Evolutionary conservation across 208 protist species (phyloP).

Genomic region (Angomonas deanei): DNA sequence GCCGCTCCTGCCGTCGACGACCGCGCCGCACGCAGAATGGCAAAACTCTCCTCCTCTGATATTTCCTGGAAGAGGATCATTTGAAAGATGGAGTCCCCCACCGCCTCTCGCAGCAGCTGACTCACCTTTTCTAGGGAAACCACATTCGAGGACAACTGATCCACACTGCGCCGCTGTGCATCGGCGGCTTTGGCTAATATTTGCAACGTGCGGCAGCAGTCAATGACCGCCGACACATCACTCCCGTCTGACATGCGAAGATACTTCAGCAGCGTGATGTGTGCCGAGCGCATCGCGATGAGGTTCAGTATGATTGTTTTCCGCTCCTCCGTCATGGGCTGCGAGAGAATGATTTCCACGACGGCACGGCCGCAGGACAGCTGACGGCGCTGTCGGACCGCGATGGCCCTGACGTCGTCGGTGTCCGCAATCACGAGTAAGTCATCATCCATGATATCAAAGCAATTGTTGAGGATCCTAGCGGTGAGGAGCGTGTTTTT

Average conservation of each 20-base stretch:
- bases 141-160: not conserved
- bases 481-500: slow-evolving; percentile 71
- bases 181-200: slow-evolving; percentile 45
- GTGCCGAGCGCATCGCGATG: slow-evolving; percentile 48
- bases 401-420: slow-evolving; percentile 24
- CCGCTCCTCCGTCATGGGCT: slow-evolving; percentile 37
- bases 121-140: slow-evolving; percentile 34
- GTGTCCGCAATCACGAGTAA: slow-evolving; percentile 35
- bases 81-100: slow-evolving; percentile 54
- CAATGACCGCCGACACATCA: slow-evolving; percentile 46
- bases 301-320: slow-evolving; percentile 37
- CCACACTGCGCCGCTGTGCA: slow-evolving; percentile 20
- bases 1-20: not conserved
- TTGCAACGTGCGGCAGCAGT: slow-evolving; percentile 68
- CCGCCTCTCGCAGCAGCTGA: slow-evolving; percentile 42
- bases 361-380: slow-evolving; percentile 64
- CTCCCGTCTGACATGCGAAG: slow-evolving; percentile 52
- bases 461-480: slow-evolving; percentile 49
- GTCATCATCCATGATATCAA: slow-evolving; percentile 79
- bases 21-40: slow-evolving; percentile 47
- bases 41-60: slow-evolving; percentile 54
- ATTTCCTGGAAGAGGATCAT: slow-evolving; percentile 65
- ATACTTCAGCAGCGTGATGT: slow-evolving; percentile 77
- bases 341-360: slow-evolving; percentile 55
- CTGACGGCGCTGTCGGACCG: slow-evolving; percentile 53